Evolutionary conservation across 1,284 basidiomycete genomes (phyloP), one percentile per base, ranked within the genome.

Genomic region (Leccinum subrobustum): DNA sequence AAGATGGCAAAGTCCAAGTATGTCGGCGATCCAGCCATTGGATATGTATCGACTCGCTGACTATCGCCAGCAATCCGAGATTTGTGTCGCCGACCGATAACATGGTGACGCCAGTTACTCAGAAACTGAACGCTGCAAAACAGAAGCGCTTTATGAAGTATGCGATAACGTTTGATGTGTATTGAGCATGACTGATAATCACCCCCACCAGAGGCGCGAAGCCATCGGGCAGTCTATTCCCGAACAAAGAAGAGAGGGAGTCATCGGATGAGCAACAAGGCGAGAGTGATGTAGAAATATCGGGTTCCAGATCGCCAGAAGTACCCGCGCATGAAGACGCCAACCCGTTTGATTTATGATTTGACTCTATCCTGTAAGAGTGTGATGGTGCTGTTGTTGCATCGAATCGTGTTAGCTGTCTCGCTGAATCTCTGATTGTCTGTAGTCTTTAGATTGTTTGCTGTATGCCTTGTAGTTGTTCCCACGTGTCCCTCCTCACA

Each of bases 91-190:
- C 95, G 6, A 96, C 95, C 8, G 95, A 98, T 75, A 92, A 91
- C 70, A 81, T 97, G 75, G 87, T 96, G 82, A 96, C 94, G 4
- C 95, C 95, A 1, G 88, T 87, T 73, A 91, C 93, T 5, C 89
- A 93, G 77, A 97, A 96, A 76, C 84, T 97, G 58, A 88, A 81
- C 57, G 89, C 90, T 20, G 89, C 90, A 3, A 95, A 89, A 83
- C 94, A 95, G 83, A 94, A 94, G 76, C 92, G 93, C 68, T 97
- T 96, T 70, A 79, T 77, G 57, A 96, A 93, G 95, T 96, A 66
- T 55, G 91, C 79, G 20, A 33, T 16, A n/a, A 25, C 16, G 29
- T 56, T 44, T 42, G 51, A 53, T 54, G 58, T 54, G 58, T 11
- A 56, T 52, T 44, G 23, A 52, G 42, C 16, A 31, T 16, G 33